Base-by-base conservation (phyloP, 1,284 basidiomycete genomes). In the Pseudozyma thailandica region DNA sequence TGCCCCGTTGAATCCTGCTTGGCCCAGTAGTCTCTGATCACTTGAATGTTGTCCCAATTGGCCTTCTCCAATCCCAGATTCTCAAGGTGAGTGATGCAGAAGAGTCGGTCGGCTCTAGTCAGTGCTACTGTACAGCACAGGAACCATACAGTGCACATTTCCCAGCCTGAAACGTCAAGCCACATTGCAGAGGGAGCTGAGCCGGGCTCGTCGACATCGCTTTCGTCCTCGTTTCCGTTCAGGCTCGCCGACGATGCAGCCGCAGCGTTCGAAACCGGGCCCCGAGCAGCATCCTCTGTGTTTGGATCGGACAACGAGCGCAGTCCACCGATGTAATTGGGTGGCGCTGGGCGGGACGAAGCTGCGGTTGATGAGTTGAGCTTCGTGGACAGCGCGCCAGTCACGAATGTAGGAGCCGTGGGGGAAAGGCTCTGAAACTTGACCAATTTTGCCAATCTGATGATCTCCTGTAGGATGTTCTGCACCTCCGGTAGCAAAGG, bases 101-200 rank as follows among this genome's bases (percentile, higher is more conserved):
- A 64, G 37, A 53, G 46, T 4, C 72, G 33, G 16, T 76, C 62
- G 12, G 44, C 18, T 16, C 50, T 26, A 6, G 62, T 71, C 27
- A 76, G 50, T n/a, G 72, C 57, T 6, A 72, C 63, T 7, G 72
- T 74, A 12, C 44, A 53, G 18, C 62, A 66, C 3, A 76, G 42
- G 61, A 74, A 76, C 74, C 74, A 76, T 1, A 76, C 72, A 20
- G 70, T 71, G 50, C 62, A 64, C 74, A 76, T 74, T 23, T 76
- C 74, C 74, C 74, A 76, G 26, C 47, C 54, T 3, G 72, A 62
- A 12, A 72, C 64, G 30, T 68, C 56, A 13, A 69, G 45, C 70
- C 69, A 72, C 68, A 71, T 71, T 20, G 64, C 56, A 38, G 64
- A 71, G 12, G 66, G 60, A 1, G 44, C 47, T 12, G 51, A 50